phyloP scores from a whole-genome alignment of 2,329 filamentous ascomycete genomes.

The Hymenoscyphus albidus region DNA sequence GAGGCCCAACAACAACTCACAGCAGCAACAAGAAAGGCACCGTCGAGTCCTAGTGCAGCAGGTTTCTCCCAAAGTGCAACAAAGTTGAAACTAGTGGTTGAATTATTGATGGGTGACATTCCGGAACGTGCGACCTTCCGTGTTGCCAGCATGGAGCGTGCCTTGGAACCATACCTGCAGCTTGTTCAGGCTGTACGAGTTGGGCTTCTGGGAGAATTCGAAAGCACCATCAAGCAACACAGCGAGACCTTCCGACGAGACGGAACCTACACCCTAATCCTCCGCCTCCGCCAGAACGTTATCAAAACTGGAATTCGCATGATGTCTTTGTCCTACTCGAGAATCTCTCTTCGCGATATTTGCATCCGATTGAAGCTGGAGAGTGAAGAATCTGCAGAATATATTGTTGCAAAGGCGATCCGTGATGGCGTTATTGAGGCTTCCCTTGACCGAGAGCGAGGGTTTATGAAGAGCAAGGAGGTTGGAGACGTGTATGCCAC shows the following conservation, averaged over 20 bases:
- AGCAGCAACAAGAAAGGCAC: slow-evolving; percentile 91
- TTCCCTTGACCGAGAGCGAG: slow-evolving; percentile 85
- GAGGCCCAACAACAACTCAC: slow-evolving; percentile 93
- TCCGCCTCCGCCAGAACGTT: slow-evolving; percentile 94
- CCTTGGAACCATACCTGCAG: slow-evolving; percentile 87
- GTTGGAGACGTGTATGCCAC: slow-evolving; percentile 95
- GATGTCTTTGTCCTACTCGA: slow-evolving; percentile 97
- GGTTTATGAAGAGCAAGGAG: slow-evolving; percentile 98
- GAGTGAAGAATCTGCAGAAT: slow-evolving; percentile 96
- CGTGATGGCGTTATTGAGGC: slow-evolving; percentile 96
- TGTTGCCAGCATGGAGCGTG: slow-evolving; percentile 78
- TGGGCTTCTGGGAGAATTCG: slow-evolving; percentile 92
- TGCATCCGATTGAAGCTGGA: slow-evolving; percentile 91
- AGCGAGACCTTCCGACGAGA: slow-evolving; percentile 85
- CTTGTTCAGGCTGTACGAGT: slow-evolving; percentile 93
- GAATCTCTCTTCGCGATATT: slow-evolving; percentile 94
- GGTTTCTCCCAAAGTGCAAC: slow-evolving; percentile 95
- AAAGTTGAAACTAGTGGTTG: slow-evolving; percentile 93
- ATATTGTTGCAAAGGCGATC: slow-evolving; percentile 98
- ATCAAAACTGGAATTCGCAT: slow-evolving; percentile 99
- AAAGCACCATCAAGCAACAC: slow-evolving; percentile 78
- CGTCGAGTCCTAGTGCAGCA: slow-evolving; percentile 80
- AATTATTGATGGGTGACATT: slow-evolving; percentile 97
- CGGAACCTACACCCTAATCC: slow-evolving; percentile 90
- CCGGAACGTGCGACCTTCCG: slow-evolving; percentile 94